Evolutionary conservation across 139 green algal species (phyloP).

Genomic region (Auxenochlorella pyrenoidosa): DNA sequence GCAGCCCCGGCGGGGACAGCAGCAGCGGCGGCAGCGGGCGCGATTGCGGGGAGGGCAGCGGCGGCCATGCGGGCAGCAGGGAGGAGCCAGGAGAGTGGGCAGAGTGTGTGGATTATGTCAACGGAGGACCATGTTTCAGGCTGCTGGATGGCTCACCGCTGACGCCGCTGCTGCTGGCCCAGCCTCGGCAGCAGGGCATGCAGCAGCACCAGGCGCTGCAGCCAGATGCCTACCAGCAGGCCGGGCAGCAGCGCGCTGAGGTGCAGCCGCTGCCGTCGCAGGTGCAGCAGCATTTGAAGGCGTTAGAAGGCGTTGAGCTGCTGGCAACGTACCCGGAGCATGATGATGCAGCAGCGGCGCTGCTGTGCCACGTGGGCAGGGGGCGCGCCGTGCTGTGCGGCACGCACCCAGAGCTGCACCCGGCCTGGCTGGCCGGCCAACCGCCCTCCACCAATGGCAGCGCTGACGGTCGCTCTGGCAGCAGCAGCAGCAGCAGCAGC

Average conservation of each 20-base stretch:
- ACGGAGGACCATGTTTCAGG: slow-evolving; percentile 74
- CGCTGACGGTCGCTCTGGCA: neutral
- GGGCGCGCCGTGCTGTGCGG: slow-evolving; percentile 54
- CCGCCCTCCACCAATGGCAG: neutral
- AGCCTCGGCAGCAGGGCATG: neutral
- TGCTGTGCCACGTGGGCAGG: slow-evolving; percentile 34
- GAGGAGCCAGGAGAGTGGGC: slow-evolving; percentile 33
- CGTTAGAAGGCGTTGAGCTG: slow-evolving; percentile 24
- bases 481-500: neutral
- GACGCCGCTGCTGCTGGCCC: neutral
- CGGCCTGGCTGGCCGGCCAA: slow-evolving; percentile 30
- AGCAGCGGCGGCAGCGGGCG: slow-evolving; percentile 20
- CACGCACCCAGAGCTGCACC: slow-evolving; percentile 73
- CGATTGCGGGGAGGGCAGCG: neutral
- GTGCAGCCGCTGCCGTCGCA: neutral
- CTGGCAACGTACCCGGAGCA: slow-evolving; percentile 32
- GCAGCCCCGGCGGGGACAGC: slow-evolving; percentile 16
- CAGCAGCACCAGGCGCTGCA: neutral
- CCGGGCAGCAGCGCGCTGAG: neutral
- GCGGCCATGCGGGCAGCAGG: neutral
- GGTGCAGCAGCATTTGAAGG: neutral
- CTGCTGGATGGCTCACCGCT: neutral
- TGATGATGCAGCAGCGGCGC: neutral
- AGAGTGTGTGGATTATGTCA: slow-evolving; percentile 68
- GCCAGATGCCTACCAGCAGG: slow-evolving; percentile 30